Conservation (phyloP, 2,329 filamentous ascomycete species). For the Aspergillus costaricaensis region DNA sequence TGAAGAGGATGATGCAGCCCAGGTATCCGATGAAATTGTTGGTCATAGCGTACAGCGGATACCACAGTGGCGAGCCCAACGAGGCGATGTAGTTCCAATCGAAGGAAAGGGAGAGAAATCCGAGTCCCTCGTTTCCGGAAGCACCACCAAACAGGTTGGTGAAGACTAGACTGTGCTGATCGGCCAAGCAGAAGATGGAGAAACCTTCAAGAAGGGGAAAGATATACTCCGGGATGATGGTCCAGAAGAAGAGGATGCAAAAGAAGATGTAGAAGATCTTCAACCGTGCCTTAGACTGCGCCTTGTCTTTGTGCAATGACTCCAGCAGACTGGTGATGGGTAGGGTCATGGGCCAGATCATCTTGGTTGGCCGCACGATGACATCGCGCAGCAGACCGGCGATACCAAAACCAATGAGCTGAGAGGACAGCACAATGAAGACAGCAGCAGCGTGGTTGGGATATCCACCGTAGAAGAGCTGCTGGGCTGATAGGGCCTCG, state of each 20-base stretch:
- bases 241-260: constrained; percentile 3
- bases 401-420: constrained; percentile 6
- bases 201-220: constrained; percentile 3
- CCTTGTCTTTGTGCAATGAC: constrained; percentile 5
- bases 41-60: constrained; percentile 5
- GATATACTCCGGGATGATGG: constrained; percentile 6
- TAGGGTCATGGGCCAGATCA: constrained; percentile 10
- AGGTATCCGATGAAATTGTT: constrained; percentile 9
- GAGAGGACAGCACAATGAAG: constrained; percentile 4
- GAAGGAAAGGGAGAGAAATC: constrained; percentile 1
- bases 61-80: constrained; percentile 1
- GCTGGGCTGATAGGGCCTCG: constrained; percentile 4
- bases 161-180: constrained; percentile 5
- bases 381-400: constrained; percentile 7
- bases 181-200: constrained; percentile 7
- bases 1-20: constrained; percentile 4
- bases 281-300: background rate
- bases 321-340: constrained; percentile 4
- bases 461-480: constrained; percentile 8
- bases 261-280: constrained; percentile 10
- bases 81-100: constrained; percentile 11
- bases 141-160: constrained; percentile 6
- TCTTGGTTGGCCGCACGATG: constrained; percentile 7
- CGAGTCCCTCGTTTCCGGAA: constrained; percentile 6
- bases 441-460: constrained; percentile 4